Conservation (phyloP, 2,329 filamentous ascomycete genomes). For the Pseudopithomyces chartarum region DNA sequence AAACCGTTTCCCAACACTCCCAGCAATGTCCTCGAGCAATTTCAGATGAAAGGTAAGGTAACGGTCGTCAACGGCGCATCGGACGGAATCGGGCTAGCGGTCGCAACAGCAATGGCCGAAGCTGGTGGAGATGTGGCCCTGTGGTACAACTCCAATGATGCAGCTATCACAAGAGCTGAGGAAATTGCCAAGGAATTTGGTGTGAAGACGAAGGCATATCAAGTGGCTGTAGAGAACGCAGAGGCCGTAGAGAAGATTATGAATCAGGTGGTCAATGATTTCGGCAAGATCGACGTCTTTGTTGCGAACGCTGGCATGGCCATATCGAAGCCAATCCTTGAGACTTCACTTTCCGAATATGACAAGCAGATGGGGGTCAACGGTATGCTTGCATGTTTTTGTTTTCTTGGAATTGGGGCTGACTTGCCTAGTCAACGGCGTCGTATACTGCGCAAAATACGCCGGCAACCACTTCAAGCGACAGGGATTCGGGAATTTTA, state of each 20-base stretch:
- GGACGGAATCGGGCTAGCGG: conserved; percentile 61
- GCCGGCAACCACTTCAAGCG: conserved; percentile 49
- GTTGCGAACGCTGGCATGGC: conserved; percentile 70
- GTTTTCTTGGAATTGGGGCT: not conserved
- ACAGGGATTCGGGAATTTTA: conserved; percentile 60
- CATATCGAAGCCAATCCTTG: conserved; percentile 61
- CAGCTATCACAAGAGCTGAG: conserved; percentile 53
- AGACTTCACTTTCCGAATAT: conserved; percentile 26
- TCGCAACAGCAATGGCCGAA: conserved; percentile 45
- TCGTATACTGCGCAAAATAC: conserved; percentile 50
- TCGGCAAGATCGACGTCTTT: conserved; percentile 68
- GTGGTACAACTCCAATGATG: conserved; percentile 52
- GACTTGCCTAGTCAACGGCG: conserved; percentile 55
- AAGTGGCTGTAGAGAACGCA: conserved; percentile 61
- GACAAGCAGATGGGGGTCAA: not conserved
- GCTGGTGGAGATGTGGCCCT: conserved; percentile 53
- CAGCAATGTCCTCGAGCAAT: conserved; percentile 36
- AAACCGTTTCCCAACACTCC: conserved; percentile 33
- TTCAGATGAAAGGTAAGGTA: conserved; percentile 46
- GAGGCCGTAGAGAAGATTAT: conserved; percentile 61
- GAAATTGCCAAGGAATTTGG: not conserved
- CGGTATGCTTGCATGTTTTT: not conserved
- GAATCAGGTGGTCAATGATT: conserved; percentile 68
- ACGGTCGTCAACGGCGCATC: conserved; percentile 51
- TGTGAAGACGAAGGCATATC: conserved; percentile 68